Conservation (phyloP, 2,329 filamentous ascomycete species). For the Beauveria bassiana region DNA sequence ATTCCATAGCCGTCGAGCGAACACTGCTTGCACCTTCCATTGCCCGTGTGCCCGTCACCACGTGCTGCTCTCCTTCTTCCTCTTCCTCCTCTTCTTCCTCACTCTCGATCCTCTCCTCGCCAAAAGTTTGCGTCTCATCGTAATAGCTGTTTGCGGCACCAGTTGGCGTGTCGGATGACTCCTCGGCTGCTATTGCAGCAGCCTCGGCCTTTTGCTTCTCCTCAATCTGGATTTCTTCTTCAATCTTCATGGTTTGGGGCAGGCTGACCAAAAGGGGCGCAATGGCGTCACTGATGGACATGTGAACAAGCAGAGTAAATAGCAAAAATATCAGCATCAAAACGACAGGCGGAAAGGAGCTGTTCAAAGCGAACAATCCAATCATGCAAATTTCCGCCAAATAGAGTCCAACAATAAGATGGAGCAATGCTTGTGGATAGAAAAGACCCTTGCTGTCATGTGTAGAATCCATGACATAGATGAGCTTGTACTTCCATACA, state of each 20-base stretch:
- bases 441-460: slow-evolving; percentile 84
- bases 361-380: slow-evolving; percentile 69
- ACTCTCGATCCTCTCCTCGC: slow-evolving; percentile 9
- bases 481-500: slow-evolving; percentile 82
- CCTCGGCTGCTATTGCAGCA: slow-evolving; percentile 17
- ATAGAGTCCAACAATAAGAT: slow-evolving; percentile 78
- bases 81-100: slow-evolving; percentile 23
- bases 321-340: slow-evolving; percentile 71
- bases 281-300: slow-evolving; percentile 65
- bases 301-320: slow-evolving; percentile 69
- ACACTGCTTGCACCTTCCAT: slow-evolving; percentile 32
- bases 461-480: slow-evolving; percentile 74
- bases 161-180: slow-evolving; percentile 14
- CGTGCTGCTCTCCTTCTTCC: slow-evolving; percentile 14
- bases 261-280: slow-evolving; percentile 70
- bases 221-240: slow-evolving; percentile 38
- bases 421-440: slow-evolving; percentile 81
- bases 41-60: slow-evolving; percentile 21
- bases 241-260: slow-evolving; percentile 60
- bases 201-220: slow-evolving; percentile 39
- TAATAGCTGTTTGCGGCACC: slow-evolving; percentile 29
- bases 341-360: slow-evolving; percentile 59
- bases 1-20: slow-evolving; percentile 23
- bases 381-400: slow-evolving; percentile 76
- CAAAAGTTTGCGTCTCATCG: slow-evolving; percentile 18